Base-by-base conservation (phyloP, 306 rosid species). In the Senna tora region DNA sequence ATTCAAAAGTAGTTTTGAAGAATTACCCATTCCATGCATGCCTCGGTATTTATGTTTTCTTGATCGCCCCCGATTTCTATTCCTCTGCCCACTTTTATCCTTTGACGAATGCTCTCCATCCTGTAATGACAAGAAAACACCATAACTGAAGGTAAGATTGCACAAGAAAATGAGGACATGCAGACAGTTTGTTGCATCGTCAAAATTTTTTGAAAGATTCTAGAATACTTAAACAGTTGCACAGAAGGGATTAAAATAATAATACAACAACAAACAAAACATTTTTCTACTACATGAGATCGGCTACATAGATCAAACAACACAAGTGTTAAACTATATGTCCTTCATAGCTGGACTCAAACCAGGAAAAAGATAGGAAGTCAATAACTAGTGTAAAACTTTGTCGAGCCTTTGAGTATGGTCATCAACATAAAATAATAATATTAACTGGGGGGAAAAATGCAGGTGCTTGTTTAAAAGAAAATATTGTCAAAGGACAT, bases 1-100 rank as follows among this genome's bases (percentile, higher is more conserved):
- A 7, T 41, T 10, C 8, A 17, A 56, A 0, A 15, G 11, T 5
- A 12, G 52, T 30, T 63, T 58, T 16, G 25, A n/a, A 17, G 54
- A 22, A 60, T 7, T 91, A 89, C 99, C 98, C 72, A 80, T 84
- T 70, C 97, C 99, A 71, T 89, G 90, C 57, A 38, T 65, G 53
- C 87, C 78, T 30, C 84, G 89, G 55, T 95, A 84, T 72, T 88
- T 92, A n/a, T 82, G 84, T 72, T 87, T 84, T 52, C 93, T 88
- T 43, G 87, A 15, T 63, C 87, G 87, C 50, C 89, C 96, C 66
- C 81, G 84, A 77, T 87, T 85, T 75, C 86, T 82, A 76, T 85
- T 77, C 77, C 84, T 87, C 42, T 83, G 93, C 83, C 88, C 96
- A 77, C 70, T 74, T 78, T 80, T 91, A 79, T 91, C 96, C 80